Conservation (phyloP, 2,329 filamentous ascomycete species). For the Mycogone perniciosa region DNA sequence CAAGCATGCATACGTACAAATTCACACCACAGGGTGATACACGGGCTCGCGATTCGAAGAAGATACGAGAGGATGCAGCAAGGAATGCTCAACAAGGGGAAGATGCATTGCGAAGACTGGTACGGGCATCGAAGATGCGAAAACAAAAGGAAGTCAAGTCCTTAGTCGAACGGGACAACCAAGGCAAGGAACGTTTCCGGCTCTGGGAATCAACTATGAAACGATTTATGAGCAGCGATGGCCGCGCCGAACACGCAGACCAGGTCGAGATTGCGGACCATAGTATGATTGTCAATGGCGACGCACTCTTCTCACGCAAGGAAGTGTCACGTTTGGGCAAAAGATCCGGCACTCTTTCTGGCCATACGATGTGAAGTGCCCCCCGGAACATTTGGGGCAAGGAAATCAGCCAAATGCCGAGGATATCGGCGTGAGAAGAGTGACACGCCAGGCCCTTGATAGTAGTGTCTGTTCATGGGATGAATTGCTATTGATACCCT, state of each 20-base stretch:
- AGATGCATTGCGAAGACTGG: slow-evolving; percentile 52
- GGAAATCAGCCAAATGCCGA: too few species aligned
- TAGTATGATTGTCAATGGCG: slow-evolving; percentile 59
- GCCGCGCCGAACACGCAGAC: slow-evolving; percentile 27
- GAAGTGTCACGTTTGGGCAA: slow-evolving; percentile 45
- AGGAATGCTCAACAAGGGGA: slow-evolving; percentile 56
- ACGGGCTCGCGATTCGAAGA: slow-evolving; percentile 45
- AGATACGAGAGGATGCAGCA: slow-evolving; percentile 53
- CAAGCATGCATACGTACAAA: slow-evolving; percentile 58
- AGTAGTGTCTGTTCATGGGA: too few species aligned
- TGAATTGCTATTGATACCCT: too few species aligned
- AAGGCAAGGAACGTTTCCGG: slow-evolving; percentile 49
- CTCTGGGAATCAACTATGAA: slow-evolving; percentile 58
- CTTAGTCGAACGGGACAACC: slow-evolving; percentile 45
- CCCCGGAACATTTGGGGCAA: too few species aligned
- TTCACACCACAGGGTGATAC: slow-evolving; percentile 49
- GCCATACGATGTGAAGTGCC: too few species aligned
- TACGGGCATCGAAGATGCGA: slow-evolving; percentile 57
- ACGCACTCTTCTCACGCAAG: slow-evolving; percentile 46
- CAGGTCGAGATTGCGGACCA: slow-evolving; percentile 52
- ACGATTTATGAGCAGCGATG: slow-evolving; percentile 39
- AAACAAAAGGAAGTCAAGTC: slow-evolving; percentile 58
- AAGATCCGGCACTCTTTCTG: background rate
- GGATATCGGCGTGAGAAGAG: too few species aligned
- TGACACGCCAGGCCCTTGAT: too few species aligned